These are phyloP conservation scores for Arthrinium phaeospermum DNA, from an alignment of 2,329 filamentous ascomycete species.

Conservation along the genomic window DNA sequence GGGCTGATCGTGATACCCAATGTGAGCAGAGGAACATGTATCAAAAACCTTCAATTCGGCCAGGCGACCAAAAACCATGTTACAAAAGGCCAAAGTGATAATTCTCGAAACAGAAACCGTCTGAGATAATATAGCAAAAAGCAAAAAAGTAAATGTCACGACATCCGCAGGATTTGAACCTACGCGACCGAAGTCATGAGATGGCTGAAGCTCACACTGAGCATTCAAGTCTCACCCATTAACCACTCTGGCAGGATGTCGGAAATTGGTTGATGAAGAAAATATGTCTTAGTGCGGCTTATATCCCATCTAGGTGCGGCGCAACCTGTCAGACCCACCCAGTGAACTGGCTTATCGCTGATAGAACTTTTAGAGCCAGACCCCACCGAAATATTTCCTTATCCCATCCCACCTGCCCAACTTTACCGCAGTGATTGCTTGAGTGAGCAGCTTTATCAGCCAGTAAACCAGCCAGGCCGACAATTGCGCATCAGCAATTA, in stretches of 20 bases:
- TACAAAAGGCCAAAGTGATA: not conserved
- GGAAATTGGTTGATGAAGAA: not conserved
- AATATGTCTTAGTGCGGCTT: not conserved
- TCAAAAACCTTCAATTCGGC: not conserved
- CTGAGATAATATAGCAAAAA: not conserved
- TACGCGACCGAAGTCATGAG: slow-evolving; percentile 24
- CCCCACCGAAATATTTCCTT: slow-evolving; percentile 17
- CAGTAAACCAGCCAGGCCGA: not conserved
- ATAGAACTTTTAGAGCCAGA: slow-evolving; percentile 16
- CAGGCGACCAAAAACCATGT: not conserved
- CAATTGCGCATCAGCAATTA: not conserved
- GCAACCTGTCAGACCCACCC: not conserved
- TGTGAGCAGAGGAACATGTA: not conserved
- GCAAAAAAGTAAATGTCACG: not conserved
- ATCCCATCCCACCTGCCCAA: slow-evolving; percentile 7
- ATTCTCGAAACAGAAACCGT: not conserved
- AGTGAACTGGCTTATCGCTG: not conserved
- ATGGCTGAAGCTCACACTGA: slow-evolving; percentile 21
- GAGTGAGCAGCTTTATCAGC: not conserved
- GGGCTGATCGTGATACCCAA: not conserved
- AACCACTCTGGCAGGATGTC: slow-evolving; percentile 28
- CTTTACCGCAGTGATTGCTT: not conserved
- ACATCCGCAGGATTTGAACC: slow-evolving; percentile 25
- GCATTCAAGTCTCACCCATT: slow-evolving; percentile 29
- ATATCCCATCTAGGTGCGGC: not conserved